Conservation (phyloP, 768 basidiomycete species). For the Royoungia palumana region DNA sequence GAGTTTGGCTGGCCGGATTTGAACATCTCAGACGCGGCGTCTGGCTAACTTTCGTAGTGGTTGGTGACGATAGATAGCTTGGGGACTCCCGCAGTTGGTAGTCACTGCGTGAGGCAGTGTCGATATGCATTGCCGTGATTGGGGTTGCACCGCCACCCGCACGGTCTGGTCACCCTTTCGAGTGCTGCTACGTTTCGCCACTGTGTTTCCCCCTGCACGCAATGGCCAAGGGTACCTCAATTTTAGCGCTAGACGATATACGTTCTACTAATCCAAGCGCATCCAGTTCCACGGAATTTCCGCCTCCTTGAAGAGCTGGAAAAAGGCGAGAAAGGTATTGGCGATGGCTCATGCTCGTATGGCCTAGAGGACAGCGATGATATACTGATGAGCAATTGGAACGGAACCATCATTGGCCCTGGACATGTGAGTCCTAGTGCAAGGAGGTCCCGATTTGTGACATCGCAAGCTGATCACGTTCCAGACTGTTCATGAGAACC, state of each 20-base stretch:
- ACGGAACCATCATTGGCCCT: conserved; percentile 98
- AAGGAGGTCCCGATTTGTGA: conserved; percentile 4
- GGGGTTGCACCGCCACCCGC: background rate
- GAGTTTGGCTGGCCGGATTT: conserved; percentile 62
- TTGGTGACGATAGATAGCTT: conserved; percentile 9
- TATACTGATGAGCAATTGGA: conserved; percentile 98
- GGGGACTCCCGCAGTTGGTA: background rate
- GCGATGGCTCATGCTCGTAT: conserved; percentile 96
- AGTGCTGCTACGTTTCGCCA: conserved; percentile 4
- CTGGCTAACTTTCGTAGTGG: conserved; percentile 18
- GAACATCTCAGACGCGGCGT: conserved; percentile 51
- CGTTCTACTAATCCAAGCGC: background rate
- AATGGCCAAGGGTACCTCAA: conserved; percentile 53
- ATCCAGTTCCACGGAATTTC: conserved; percentile 91
- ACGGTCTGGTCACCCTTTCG: background rate
- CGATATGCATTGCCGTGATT: conserved; percentile 15
- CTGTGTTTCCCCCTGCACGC: conserved; percentile 8
- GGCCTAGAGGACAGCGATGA: conserved; percentile 95
- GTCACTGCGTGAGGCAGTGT: conserved; percentile 33
- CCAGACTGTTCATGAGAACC: conserved; percentile 96
- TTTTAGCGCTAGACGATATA: background rate
- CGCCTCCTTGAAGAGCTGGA: conserved; percentile 96
- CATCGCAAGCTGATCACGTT: conserved; percentile 15
- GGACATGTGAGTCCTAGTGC: conserved; percentile 72
- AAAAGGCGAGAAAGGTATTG: conserved; percentile 99